Base-by-base conservation (phyloP, 768 basidiomycete genomes). In the Nidularia sp. region DNA sequence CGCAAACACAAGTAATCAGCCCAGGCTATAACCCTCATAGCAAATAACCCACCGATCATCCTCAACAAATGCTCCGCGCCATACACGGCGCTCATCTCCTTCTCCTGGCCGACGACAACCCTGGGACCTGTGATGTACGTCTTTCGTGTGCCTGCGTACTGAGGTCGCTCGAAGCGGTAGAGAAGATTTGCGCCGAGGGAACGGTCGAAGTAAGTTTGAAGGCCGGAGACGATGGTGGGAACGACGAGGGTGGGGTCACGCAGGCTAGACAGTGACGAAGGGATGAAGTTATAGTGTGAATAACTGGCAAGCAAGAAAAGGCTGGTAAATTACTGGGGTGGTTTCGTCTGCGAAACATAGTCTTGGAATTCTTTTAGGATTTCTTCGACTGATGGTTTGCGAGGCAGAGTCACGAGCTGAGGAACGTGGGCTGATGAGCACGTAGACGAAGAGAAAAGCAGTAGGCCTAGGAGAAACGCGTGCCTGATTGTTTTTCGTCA, bases 401-500 rank as follows among this genome's bases (percentile, higher is more conserved):
- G 80, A 18, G 95, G 93, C 5, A 99, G 72, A 0, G 86, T 73
- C 2, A 98, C 90, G 46, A 97, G 76, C 93, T 98, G 60, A n/a
- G 8, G 31, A 18, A 25, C 25, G 25, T 25, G 25, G 25, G 25
- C 29, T 43, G 31, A 22, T 41, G 7, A 22, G 12, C 29, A 57
- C 34, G 44, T 10, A 9, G 35, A 18, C 55, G 13, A 31, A 15
- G 45, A 32, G 29, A 4, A 34, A 49, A 25, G 43, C 34, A 13
- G 10, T 22, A 22, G 49, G 34, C 25, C 12, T 47, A 18, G 15
- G 39, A 47, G 36, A 42, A 25, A 55, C 61, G 69, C 53, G 25
- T 25, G 88, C 96, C 81, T 93, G 90, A 59, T 85, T 84, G 64
- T 94, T 90, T 74, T 97, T 98, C 49, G 97, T 98, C 36, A 98